Conservation (phyloP, 2,329 filamentous ascomycete genomes). For the Apiospora arundinis region DNA sequence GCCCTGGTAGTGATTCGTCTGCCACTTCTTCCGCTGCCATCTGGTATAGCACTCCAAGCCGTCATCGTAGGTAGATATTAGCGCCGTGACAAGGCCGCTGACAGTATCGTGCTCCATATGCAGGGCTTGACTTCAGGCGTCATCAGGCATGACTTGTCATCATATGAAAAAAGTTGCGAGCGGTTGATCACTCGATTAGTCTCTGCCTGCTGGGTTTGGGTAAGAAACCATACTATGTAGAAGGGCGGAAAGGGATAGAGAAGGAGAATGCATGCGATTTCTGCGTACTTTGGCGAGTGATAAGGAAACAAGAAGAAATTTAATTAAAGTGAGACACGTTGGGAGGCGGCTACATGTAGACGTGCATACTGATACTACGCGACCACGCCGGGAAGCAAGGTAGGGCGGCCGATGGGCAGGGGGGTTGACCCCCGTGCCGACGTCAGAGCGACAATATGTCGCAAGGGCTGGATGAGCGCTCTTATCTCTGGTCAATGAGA, state of each 20-base stretch:
- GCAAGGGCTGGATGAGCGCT: neutral
- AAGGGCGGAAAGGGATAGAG: too few relatives aligned
- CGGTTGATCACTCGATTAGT: neutral
- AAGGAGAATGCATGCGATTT: neutral
- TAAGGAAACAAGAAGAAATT: neutral
- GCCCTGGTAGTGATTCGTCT: slow-evolving; percentile 42
- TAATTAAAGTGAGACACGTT: slow-evolving; percentile 23
- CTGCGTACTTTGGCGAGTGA: too few relatives aligned
- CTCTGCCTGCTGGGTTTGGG: too few relatives aligned
- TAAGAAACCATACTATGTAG: too few relatives aligned
- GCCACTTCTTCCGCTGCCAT: slow-evolving; percentile 44
- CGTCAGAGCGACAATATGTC: neutral
- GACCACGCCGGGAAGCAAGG: neutral
- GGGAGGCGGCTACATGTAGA: neutral
- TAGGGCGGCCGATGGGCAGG: neutral
- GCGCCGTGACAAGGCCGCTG: slow-evolving; percentile 37
- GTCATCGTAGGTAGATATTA: slow-evolving; percentile 39
- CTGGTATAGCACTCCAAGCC: slow-evolving; percentile 42
- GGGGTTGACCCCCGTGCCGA: neutral
- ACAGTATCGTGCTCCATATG: slow-evolving; percentile 40
- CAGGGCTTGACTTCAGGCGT: slow-evolving; percentile 7
- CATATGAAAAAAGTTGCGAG: neutral
- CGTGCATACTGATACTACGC: neutral
- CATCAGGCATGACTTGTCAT: slow-evolving; percentile 31
- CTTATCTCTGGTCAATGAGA: neutral